Percentiles rank a stretch among this genome's conserved stretches.
These are phyloP conservation scores for Solanum hybrid DNA, from an alignment of 305 asterid species.

Conservation along the genomic window DNA sequence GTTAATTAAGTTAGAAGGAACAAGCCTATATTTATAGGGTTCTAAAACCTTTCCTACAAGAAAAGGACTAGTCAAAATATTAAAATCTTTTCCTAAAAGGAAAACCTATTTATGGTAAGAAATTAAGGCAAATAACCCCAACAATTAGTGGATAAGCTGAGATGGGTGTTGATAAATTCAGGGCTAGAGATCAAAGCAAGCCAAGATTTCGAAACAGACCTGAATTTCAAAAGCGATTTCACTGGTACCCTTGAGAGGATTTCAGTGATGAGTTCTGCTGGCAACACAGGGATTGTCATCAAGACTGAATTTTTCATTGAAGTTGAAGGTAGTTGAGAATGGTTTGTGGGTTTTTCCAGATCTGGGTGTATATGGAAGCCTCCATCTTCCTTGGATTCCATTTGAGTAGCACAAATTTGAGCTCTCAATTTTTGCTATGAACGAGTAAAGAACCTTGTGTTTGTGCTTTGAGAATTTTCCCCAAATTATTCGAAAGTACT, in stretches of 20 bases:
- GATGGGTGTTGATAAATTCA: neutral
- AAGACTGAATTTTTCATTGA: neutral
- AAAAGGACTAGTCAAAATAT: no score
- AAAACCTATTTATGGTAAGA: no score
- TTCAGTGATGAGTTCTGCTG: neutral
- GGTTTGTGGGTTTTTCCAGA: neutral
- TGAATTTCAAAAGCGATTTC: neutral
- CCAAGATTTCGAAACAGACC: neutral
- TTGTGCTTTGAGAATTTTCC: neutral
- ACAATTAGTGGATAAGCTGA: neutral
- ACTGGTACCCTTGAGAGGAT: neutral
- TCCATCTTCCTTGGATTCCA: neutral
- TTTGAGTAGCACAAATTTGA: neutral
- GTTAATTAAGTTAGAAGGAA: no score
- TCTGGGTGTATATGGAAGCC: neutral
- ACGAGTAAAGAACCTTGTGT: neutral
- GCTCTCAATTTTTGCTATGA: neutral
- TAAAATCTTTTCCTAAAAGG: no score
- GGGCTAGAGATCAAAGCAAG: neutral
- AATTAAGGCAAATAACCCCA: no score
- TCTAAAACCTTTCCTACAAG: no score
- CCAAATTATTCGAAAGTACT: neutral
- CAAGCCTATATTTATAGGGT: no score
- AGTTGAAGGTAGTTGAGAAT: neutral
- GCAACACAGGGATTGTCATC: neutral